These are phyloP conservation scores for Sarocladium kiliense DNA, from an alignment of 2,329 filamentous ascomycete genomes.

Conservation along the genomic window DNA sequence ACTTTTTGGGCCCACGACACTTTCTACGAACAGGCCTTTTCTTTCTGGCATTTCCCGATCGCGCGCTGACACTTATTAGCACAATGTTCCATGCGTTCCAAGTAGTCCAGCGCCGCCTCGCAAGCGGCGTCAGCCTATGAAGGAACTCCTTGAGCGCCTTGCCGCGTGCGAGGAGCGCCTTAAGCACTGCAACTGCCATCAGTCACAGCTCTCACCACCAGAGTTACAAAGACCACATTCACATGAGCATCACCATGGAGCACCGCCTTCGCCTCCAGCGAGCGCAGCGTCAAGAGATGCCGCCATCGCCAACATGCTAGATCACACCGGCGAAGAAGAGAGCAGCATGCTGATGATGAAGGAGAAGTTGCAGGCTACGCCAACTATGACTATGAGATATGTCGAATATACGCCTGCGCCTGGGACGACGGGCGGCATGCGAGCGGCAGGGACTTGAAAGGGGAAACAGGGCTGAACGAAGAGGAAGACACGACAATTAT, in stretches of 20 bases:
- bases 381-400: background rate
- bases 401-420: background rate
- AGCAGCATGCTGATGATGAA: background rate
- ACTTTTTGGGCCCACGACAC: no score
- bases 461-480: background rate
- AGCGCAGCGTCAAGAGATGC: constrained; percentile 6
- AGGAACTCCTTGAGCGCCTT: constrained; percentile 22
- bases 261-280: constrained; percentile 5
- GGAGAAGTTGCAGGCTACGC: background rate
- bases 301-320: constrained; percentile 6
- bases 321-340: background rate
- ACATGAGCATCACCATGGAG: background rate
- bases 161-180: constrained; percentile 20
- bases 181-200: constrained; percentile 13
- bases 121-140: constrained; percentile 22
- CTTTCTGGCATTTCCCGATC: background rate
- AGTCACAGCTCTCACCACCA: background rate
- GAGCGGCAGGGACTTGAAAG: background rate
- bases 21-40: no score
- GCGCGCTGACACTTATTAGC: constrained; percentile 11
- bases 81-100: constrained; percentile 20
- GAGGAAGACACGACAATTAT: background rate
- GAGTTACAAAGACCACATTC: background rate
- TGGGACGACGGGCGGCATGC: background rate
- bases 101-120: constrained; percentile 23